Evolutionary conservation across 352 stramenopile genomes (phyloP).

Genomic region (Globisporangium yorkense): DNA sequence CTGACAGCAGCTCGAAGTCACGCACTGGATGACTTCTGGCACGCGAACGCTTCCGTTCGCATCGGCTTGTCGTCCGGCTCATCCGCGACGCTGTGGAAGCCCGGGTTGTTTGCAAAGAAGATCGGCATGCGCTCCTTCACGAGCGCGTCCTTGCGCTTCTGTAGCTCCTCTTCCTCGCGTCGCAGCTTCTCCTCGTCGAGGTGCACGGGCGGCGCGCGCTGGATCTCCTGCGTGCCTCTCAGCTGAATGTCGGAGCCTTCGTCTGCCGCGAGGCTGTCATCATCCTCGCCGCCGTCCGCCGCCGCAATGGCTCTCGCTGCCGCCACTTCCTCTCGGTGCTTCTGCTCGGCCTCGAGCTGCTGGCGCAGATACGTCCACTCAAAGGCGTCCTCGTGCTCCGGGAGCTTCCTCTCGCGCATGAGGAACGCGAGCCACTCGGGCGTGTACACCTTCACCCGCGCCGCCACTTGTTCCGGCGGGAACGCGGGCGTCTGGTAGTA

Average conservation of each 20-base stretch:
- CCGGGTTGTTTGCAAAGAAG: slow-evolving; percentile 75
- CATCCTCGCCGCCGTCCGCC: slow-evolving; percentile 9
- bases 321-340: slow-evolving; percentile 15
- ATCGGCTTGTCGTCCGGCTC: slow-evolving; percentile 23
- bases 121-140: slow-evolving; percentile 52
- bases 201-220: slow-evolving; percentile 26
- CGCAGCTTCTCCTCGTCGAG: slow-evolving; percentile 30
- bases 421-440: slow-evolving; percentile 66
- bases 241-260: slow-evolving; percentile 50
- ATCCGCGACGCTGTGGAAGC: slow-evolving; percentile 43
- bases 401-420: slow-evolving; percentile 33
- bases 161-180: slow-evolving; percentile 37
- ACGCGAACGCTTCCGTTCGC: slow-evolving; percentile 57
- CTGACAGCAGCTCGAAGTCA: neutral
- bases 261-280: slow-evolving; percentile 22
- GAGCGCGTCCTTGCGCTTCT: slow-evolving; percentile 42
- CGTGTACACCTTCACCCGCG: slow-evolving; percentile 32
- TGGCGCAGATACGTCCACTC: slow-evolving; percentile 36
- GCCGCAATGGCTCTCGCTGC: slow-evolving; percentile 13
- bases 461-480: slow-evolving; percentile 15
- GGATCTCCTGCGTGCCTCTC: slow-evolving; percentile 26
- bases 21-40: slow-evolving; percentile 67
- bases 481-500: slow-evolving; percentile 28
- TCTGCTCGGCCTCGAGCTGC: slow-evolving; percentile 20
- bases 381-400: slow-evolving; percentile 15